Base-by-base conservation (phyloP, 108 stramenopile species). In the Skeletonema costatum region DNA sequence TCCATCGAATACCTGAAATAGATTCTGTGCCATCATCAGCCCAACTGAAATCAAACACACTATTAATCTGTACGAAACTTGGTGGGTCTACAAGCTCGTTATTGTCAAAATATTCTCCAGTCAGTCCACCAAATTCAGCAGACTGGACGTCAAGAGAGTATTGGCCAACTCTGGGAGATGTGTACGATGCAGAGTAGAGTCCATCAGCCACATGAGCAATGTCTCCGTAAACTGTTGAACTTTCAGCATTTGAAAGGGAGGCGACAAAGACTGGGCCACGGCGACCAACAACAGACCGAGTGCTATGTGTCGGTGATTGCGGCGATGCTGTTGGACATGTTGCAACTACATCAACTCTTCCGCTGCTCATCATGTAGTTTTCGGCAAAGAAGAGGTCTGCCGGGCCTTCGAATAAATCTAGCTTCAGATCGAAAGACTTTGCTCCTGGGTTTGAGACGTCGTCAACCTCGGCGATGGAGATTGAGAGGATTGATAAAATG, bases 71-170 rank as follows among this genome's bases (percentile, higher is more conserved):
- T 41, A 41, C 39, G 10, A 84, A 30, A n/a, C 67, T 76, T 0
- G 91, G 73, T 17, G 78, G 72, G 9, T 89, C 92, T 50, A 72
- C 75, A 17, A 90, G 83, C 93, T 90, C 90, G 3, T 90, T 76
- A 67, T 94, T 94, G 66, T 88, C 92, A 80, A 88, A 96, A 81
- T 93, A 94, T 68, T 90, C 76, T 4, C 91, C 93, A 13, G 60
- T n/a, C n/a, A 96, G 86, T 3, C 95, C 95, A 58, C 85, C 86
- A 48, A 36, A 44, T n/a, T 36, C 48, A 25, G 85, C 90, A 29
- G 63, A 35, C 33, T 59, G 59, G 19, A 92, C 86, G 30, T 76
- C 66, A 39, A 95, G 64, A 38, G 58, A 71, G 68, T 93, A 93
- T 32, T 68, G 32, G 2, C 93, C 95, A 4, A 76, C 82, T 50